These are phyloP conservation scores for Neurospora sp. DNA, from an alignment of 495 filamentous ascomycete genomes.

Conservation along the genomic window DNA sequence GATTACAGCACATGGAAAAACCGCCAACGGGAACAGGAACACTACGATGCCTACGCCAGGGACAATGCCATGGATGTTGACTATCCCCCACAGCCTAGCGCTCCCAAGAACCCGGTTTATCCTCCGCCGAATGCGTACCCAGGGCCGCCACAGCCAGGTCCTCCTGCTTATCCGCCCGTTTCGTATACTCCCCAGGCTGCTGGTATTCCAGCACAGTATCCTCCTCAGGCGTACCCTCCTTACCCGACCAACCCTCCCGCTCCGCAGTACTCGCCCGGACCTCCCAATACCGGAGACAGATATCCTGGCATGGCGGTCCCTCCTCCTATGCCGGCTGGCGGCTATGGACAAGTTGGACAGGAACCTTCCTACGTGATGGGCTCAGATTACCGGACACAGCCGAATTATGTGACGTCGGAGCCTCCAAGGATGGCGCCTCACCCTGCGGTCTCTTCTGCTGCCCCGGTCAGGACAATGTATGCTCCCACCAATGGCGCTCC, in stretches of 20 bases:
- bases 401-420: constrained; percentile 12
- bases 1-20: constrained; percentile 26
- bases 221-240: constrained; percentile 7
- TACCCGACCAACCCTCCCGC: constrained; percentile 15
- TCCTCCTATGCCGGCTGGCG: constrained; percentile 12
- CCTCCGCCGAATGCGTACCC: constrained; percentile 9
- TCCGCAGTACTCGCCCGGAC: constrained; percentile 20
- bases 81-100: constrained; percentile 6
- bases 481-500: constrained; percentile 8
- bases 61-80: constrained; percentile 22
- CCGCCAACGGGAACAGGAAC: constrained; percentile 12
- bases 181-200: constrained; percentile 14
- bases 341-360: constrained; percentile 15
- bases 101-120: constrained; percentile 7
- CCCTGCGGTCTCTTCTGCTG: constrained; percentile 11
- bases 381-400: constrained; percentile 12
- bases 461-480: constrained; percentile 13
- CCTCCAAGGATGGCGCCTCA: constrained; percentile 16
- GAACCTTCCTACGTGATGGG: constrained; percentile 17
- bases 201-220: constrained; percentile 10
- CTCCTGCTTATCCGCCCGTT: constrained; percentile 10
- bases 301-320: constrained; percentile 15
- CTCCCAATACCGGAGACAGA: constrained; percentile 17
- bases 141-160: constrained; percentile 5
- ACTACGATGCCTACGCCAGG: constrained; percentile 10